phyloP scores from a whole-genome alignment of 495 filamentous ascomycete species.

The Penicillium parvum region DNA sequence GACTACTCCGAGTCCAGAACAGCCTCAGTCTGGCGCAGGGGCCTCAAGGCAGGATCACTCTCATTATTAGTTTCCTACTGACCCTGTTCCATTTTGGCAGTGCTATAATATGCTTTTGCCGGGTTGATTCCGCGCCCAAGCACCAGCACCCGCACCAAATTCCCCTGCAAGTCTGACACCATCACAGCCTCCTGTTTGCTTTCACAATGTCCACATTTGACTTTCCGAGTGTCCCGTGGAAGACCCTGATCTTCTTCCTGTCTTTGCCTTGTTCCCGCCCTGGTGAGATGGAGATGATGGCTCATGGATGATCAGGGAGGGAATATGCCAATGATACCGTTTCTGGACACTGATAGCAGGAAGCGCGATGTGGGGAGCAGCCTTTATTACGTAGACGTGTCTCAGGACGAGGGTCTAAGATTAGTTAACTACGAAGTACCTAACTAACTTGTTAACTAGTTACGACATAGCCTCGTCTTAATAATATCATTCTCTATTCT shows the following conservation, averaged over 20 bases:
- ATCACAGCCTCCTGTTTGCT: not conserved
- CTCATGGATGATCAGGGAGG: slow-evolving; percentile 1
- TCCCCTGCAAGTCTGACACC: not conserved
- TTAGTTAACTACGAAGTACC: not conserved
- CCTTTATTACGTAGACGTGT: slow-evolving; percentile 10
- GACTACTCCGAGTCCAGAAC: too few species aligned
- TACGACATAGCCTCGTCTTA: too few species aligned
- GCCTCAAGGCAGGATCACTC: too few species aligned
- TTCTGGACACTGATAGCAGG: too few species aligned
- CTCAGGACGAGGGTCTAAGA: slow-evolving; percentile 5
- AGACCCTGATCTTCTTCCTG: not conserved
- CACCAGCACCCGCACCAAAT: not conserved
- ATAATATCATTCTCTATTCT: too few species aligned
- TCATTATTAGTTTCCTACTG: too few species aligned
- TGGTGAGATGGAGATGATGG: not conserved
- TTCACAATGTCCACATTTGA: too few species aligned
- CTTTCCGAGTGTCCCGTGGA: slow-evolving; percentile 4
- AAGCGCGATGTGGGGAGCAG: not conserved
- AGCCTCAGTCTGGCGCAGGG: too few species aligned
- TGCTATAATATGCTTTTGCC: not conserved
- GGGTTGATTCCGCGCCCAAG: not conserved
- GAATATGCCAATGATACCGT: too few species aligned
- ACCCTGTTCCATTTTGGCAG: too few species aligned
- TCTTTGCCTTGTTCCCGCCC: not conserved
- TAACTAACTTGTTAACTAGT: too few species aligned